A percentile compares a stretch with the other conserved stretches of the same genome.
These are phyloP conservation scores for Stachybotrys chlorohalonatus DNA, from an alignment of 2,329 filamentous ascomycete species.

Conservation along the genomic window DNA sequence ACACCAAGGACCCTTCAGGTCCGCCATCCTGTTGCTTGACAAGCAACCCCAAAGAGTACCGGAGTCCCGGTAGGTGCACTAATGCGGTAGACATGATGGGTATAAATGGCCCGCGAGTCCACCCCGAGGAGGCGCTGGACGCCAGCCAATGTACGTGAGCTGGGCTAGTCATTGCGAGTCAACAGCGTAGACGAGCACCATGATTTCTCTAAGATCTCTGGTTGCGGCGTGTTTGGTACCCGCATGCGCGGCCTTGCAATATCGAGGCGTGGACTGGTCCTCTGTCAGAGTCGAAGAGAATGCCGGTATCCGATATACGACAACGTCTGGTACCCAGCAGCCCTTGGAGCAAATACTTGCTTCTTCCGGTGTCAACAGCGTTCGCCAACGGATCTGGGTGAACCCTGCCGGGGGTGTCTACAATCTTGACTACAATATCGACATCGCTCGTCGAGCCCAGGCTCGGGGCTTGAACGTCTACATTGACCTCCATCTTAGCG, in stretches of 20 bases:
- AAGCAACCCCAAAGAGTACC: too few species aligned
- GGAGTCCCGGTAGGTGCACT: too few species aligned
- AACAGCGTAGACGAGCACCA: not conserved
- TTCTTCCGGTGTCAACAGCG: constrained; percentile 55
- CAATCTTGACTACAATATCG: constrained; percentile 60
- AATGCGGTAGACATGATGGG: too few species aligned
- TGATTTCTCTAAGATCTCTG: not conserved
- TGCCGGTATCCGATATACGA: constrained; percentile 52
- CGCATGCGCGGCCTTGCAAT: constrained; percentile 41
- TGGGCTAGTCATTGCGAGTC: not conserved
- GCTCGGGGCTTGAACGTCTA: constrained; percentile 52
- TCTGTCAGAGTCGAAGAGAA: constrained; percentile 56
- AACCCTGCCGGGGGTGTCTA: constrained; percentile 57
- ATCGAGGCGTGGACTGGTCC: constrained; percentile 63
- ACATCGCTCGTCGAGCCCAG: constrained; percentile 55
- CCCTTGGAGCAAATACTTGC: constrained; percentile 55
- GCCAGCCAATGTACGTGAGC: too few species aligned
- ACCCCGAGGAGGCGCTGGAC: too few species aligned
- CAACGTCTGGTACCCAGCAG: constrained; percentile 38
- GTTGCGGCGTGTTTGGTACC: not conserved
- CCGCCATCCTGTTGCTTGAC: too few species aligned
- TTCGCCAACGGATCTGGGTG: constrained; percentile 65
- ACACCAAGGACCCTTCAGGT: too few species aligned
- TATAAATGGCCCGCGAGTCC: too few species aligned
- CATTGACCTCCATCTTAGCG: constrained; percentile 57